Evolutionary conservation across 1,284 basidiomycete species (phyloP), one percentile per base, ranked within the genome.

Genomic region (Ganoderma meredithae): DNA sequence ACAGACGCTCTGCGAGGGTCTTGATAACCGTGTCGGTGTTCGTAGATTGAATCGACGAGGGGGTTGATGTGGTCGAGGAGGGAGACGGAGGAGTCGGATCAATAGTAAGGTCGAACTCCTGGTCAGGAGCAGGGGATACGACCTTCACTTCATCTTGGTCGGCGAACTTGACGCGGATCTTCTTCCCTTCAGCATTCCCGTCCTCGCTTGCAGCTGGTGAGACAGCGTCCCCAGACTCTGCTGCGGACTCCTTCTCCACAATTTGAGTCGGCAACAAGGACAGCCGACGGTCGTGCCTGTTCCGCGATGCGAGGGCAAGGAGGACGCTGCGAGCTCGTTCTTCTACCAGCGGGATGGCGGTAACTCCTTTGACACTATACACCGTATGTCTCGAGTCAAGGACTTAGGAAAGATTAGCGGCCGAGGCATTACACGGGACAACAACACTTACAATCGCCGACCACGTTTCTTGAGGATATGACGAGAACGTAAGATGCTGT

Each of bases 401-500:
- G 63, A 93, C 92, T 94, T 36, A 4, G 15, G 58, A 43, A 33
- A 67, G 27, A 2, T 58, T 22, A 69, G 33, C 55, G 41, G 19
- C 25, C 6, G 39, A 12, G 19, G 1, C 19, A 15, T 56, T 17
- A 62, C 41, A 49, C 65, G 64, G 40, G 49, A 52, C 65, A 65
- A 27, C 13, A 41, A 15, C n/a, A 82, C 90, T 80, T 77, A 92
- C 92, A 76, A 69, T 84, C 82, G 69, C 92, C 92, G 19, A 90
- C 81, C 70, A 88, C 84, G 60, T 81, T 81, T 66, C 85, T 86
- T 6, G 86, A 83, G 22, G 87, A 88, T 56, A 94, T 85, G 7
- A 92, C 89, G 56, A 94, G 80, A 17, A 94, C 79, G 81, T 93
- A 89, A 10, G 92, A 90, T 58, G 86, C 92, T 94, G 61, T 56